phyloP scores from a whole-genome alignment of 2,329 filamentous ascomycete genomes.

The Bipolaris sorokiniana region DNA sequence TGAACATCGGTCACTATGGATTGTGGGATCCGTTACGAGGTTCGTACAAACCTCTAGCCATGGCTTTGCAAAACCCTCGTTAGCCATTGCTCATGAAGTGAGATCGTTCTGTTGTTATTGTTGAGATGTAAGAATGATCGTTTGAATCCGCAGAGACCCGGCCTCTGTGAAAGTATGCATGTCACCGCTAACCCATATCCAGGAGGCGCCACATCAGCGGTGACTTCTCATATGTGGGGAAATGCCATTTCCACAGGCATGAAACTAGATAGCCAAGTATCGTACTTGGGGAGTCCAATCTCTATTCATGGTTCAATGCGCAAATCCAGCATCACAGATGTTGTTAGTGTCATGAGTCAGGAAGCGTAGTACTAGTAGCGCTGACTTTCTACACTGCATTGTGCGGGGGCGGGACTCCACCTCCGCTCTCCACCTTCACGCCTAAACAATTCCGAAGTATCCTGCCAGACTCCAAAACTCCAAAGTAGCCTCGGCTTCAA shows the following conservation, averaged over 20 bases:
- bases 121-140: too few relatives aligned
- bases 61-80: slow-evolving; percentile 36
- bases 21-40: slow-evolving; percentile 19
- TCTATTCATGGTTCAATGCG: background rate
- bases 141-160: too few relatives aligned
- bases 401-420: slow-evolving; percentile 12
- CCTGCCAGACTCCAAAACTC: slow-evolving; percentile 25
- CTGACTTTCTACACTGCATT: background rate
- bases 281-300: too few relatives aligned
- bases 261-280: too few relatives aligned
- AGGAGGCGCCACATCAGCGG: too few relatives aligned
- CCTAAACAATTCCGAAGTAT: slow-evolving; percentile 37
- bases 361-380: slow-evolving; percentile 6
- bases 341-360: background rate
- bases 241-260: too few relatives aligned
- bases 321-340: background rate
- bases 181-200: too few relatives aligned
- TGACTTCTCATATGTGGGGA: too few relatives aligned
- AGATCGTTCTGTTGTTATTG: background rate
- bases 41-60: slow-evolving; percentile 32
- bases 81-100: slow-evolving; percentile 2
- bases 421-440: slow-evolving; percentile 14
- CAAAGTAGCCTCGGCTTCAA: slow-evolving; percentile 7
- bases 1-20: slow-evolving; percentile 12
- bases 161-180: too few relatives aligned